Base-by-base conservation (phyloP, 805 yeast species). In the Ogataea chonburiensis region DNA sequence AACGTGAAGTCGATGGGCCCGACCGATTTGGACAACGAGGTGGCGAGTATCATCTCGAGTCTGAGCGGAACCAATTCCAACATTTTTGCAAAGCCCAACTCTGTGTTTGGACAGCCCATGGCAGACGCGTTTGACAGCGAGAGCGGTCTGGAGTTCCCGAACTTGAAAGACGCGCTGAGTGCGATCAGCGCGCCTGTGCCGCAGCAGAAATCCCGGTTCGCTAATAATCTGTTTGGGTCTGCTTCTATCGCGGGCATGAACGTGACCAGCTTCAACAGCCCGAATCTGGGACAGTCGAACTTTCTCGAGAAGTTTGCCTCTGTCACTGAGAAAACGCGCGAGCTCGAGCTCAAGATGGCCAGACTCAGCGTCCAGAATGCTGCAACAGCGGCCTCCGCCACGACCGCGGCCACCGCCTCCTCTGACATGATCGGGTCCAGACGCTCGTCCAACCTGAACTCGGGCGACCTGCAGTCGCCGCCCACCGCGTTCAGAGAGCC, bases 261-360 rank as follows among this genome's bases (percentile, higher is more conserved):
- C 18, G 59, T 50, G 38, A 33, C 61, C 51, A 39, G 45, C 52
- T 42, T 58, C 21, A 50, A 52, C 23, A 15, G 46, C 20, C 25
- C 56, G 3, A 35, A 44, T 17, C 34, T 53, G 24, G 61, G 61
- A 2, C 47, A 62, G 6, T 63, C 68, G 13, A 65, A 74, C 31
- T 80, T 80, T 50, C 61, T 80, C 43, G 80, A 76, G 44, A 79
- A 78, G 58, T 80, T 80, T 50, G 66, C 81, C 5, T 64, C 77
- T 2, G 81, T 80, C 12, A 81, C 83, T 5, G 86, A 80, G 38
- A 81, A 82, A 31, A 80, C 87, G 0, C 66, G 82, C 49, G 87
- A 80, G 46, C 66, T 79, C 28, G 86, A 79, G 47, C 64, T 65
- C 34, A 71, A 69, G 9, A 51, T 75, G 36, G 68, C 70, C n/a